Base-by-base conservation (phyloP, 345 rosid species). In the Lepidium aucheri region DNA sequence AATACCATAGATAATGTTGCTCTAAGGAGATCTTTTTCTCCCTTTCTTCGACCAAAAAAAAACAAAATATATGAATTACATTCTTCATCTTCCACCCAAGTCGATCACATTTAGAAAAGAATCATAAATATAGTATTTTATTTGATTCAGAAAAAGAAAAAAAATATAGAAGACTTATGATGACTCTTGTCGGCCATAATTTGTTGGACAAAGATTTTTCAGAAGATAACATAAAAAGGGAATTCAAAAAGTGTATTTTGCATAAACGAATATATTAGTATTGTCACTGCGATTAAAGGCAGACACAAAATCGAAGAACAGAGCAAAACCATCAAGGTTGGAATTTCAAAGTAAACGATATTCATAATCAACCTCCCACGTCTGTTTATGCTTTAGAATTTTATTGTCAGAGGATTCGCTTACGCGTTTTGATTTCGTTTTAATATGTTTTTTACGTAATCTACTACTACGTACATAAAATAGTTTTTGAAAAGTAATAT, bases 151-250 rank as follows among this genome's bases (percentile, higher is more conserved):
- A 20, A 54, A 24, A 9, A 41, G 14, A n/a, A 20, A 9, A 53
- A 55, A 17, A 46, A 63, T 16, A 39, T 55, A 63, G 8, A 15
- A 41, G 58, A 56, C 75, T 71, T 63, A 55, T 56, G 70, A 63
- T 72, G 65, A 63, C 76, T 64, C 70, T 18, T 72, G 70, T 63
- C 76, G 76, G 76, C 65, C 75, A 71, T 71, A 63, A 55, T 45
- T n/a, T 45, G 7, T n/a, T 63, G 45, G 59, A 42, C 64, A 71
- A 63, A 57, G 64, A 71, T 28, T 71, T 63, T 24, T 63, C 51
- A 63, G 53, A 70, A 47, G 65, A 63, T 71, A 43, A 46, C 49
- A 44, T 63, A 20, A 39, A 63, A 28, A 28, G 32, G 7, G 32
- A 28, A 5, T 28, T 71, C 20, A 40, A 71, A 28, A 70, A 44